Conservation (phyloP, 257 asterid genomes). For the Asclepias syriaca region DNA sequence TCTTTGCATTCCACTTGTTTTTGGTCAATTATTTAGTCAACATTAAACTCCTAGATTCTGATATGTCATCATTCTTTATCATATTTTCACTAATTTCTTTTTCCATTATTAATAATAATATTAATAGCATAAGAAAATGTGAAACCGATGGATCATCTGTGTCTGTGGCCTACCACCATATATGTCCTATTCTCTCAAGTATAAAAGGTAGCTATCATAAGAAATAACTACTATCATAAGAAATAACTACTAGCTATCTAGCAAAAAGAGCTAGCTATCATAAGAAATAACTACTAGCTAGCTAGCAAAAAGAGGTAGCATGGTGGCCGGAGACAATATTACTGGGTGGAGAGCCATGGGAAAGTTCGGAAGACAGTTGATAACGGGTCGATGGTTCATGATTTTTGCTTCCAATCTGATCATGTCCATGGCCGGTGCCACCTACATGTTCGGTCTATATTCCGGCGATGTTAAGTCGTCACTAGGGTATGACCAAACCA, state of each 20-base stretch:
- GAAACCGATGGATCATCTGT: neutral
- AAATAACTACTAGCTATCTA: too few species aligned
- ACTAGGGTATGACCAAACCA: slow-evolving; percentile 57
- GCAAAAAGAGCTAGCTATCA: too few species aligned
- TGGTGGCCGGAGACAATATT: slow-evolving; percentile 6
- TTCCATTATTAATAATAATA: too few species aligned
- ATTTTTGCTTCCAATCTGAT: slow-evolving; percentile 46
- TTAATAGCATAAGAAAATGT: neutral
- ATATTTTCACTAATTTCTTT: too few species aligned
- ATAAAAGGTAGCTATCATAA: neutral
- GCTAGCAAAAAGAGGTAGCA: neutral
- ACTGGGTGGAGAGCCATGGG: slow-evolving; percentile 14
- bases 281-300: too few species aligned
- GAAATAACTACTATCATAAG: too few species aligned
- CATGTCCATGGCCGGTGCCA: slow-evolving; percentile 60
- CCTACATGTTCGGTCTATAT: slow-evolving; percentile 62
- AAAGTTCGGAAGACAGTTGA: slow-evolving; percentile 22
- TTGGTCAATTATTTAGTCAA: slow-evolving; percentile 1
- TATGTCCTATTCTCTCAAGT: neutral
- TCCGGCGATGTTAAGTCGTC: slow-evolving; percentile 46
- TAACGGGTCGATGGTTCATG: slow-evolving; percentile 60
- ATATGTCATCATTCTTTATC: too few species aligned
- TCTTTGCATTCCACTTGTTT: slow-evolving; percentile 6
- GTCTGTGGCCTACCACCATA: neutral
- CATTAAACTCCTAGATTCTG: neutral